Conservation (phyloP, 2,329 filamentous ascomycete genomes). For the Emydomyces testavorans region DNA sequence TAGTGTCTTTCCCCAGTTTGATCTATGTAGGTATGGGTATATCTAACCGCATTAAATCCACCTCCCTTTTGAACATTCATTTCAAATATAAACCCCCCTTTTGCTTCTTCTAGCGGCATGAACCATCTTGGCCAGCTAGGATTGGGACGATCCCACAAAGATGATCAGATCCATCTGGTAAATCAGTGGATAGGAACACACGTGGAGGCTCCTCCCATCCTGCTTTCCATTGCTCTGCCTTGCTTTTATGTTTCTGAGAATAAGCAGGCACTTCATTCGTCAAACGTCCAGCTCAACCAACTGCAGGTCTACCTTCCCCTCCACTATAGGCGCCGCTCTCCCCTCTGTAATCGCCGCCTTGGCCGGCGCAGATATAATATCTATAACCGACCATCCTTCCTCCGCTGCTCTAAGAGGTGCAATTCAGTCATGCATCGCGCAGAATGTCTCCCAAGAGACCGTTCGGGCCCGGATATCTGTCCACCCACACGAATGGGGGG, state of each 20-base stretch:
- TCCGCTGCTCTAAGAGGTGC: slow-evolving; percentile 33
- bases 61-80: no score
- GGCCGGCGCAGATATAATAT: slow-evolving; percentile 30
- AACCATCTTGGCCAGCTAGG: no score
- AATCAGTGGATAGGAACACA: no score
- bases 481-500: slow-evolving; percentile 47
- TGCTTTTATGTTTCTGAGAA: no score
- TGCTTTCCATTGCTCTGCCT: no score
- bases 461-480: slow-evolving; percentile 25
- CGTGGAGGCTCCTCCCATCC: no score
- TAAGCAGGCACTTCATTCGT: no score
- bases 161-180: no score
- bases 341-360: slow-evolving; percentile 32
- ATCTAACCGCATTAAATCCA: not conserved
- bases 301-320: not conserved
- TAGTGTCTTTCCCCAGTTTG: not conserved
- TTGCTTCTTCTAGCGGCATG: no score
- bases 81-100: no score
- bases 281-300: slow-evolving; percentile 4
- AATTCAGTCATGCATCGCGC: slow-evolving; percentile 38
- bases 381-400: slow-evolving; percentile 42
- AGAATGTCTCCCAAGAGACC: slow-evolving; percentile 31
- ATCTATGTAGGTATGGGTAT: slow-evolving; percentile 10
- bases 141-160: no score
- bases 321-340: slow-evolving; percentile 31